These are phyloP conservation scores for Pterocarpus santalinus DNA, from an alignment of 306 rosid species.

Conservation along the genomic window DNA sequence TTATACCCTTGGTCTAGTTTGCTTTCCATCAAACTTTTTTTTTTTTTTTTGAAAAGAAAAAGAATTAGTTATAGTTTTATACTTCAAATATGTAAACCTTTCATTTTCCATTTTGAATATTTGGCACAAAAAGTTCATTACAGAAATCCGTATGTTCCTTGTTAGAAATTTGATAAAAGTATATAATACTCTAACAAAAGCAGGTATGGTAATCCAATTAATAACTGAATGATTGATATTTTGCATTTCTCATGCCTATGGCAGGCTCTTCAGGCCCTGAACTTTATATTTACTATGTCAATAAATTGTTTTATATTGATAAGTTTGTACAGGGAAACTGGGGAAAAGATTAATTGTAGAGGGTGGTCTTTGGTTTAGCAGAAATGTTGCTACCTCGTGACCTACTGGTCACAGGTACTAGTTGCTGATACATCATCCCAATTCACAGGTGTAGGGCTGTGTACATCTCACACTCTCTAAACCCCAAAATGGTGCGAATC, in stretches of 20 bases:
- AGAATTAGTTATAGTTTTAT: background rate
- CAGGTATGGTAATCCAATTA: background rate
- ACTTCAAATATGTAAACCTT: background rate
- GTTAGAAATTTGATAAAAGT: slow-evolving; percentile 19
- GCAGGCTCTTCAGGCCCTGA: background rate
- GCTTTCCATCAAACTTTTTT: background rate
- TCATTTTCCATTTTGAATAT: background rate
- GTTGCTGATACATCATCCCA: background rate
- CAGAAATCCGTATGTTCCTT: background rate
- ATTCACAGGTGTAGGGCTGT: background rate
- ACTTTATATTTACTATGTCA: background rate
- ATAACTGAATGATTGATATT: background rate
- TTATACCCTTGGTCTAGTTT: background rate
- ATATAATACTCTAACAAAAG: background rate
- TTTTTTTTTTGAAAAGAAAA: background rate
- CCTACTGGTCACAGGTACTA: background rate
- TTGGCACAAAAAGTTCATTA: background rate
- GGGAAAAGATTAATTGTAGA: slow-evolving; percentile 11
- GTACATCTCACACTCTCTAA: background rate
- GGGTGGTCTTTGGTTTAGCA: background rate
- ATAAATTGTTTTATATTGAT: slow-evolving; percentile 7
- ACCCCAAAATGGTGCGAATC: background rate
- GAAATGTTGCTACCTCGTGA: background rate
- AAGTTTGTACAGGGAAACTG: slow-evolving; percentile 18
- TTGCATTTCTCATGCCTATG: slow-evolving; percentile 10